A percentile compares a stretch with the other conserved stretches of the same genome.
Conservation (phyloP, 768 basidiomycete species). For the Candolleomyces eurysporus region DNA sequence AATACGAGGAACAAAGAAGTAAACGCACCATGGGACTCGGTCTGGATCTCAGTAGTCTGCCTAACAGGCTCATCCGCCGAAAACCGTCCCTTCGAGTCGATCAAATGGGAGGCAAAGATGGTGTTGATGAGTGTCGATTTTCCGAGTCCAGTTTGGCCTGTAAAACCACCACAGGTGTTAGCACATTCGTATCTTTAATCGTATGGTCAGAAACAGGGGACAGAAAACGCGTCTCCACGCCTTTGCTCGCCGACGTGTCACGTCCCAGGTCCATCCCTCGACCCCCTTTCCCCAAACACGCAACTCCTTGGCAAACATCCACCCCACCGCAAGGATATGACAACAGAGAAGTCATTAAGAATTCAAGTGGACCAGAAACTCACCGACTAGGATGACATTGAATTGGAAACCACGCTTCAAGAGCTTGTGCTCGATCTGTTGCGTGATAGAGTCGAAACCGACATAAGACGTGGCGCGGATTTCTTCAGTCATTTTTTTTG, state of each 20-base stretch:
- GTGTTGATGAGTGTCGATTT: constrained; percentile 99
- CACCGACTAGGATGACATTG: constrained; percentile 96
- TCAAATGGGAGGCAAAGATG: constrained; percentile 96
- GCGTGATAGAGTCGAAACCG: constrained; percentile 96
- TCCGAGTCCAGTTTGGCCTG: constrained; percentile 96
- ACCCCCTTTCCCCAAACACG: background rate
- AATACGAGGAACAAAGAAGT: background rate
- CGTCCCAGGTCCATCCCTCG: background rate
- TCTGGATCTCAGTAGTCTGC: constrained; percentile 96
- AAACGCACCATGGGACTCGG: constrained; percentile 84
- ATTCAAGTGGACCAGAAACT: constrained; percentile 27
- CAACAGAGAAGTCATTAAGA: background rate
- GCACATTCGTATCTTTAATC: background rate
- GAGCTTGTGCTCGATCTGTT: constrained; percentile 98
- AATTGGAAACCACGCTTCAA: constrained; percentile 99
- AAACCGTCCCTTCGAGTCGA: constrained; percentile 95
- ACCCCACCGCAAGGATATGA: background rate
- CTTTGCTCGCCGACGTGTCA: constrained; percentile 8
- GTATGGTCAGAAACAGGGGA: background rate
- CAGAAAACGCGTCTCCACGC: background rate
- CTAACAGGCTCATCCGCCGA: constrained; percentile 85
- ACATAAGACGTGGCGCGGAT: constrained; percentile 92
- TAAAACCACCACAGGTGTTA: constrained; percentile 3
- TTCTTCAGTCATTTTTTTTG: constrained; percentile 49
- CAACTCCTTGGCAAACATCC: background rate